phyloP scores from a whole-genome alignment of 1,284 basidiomycete species.

The Tylopilus sp. region DNA sequence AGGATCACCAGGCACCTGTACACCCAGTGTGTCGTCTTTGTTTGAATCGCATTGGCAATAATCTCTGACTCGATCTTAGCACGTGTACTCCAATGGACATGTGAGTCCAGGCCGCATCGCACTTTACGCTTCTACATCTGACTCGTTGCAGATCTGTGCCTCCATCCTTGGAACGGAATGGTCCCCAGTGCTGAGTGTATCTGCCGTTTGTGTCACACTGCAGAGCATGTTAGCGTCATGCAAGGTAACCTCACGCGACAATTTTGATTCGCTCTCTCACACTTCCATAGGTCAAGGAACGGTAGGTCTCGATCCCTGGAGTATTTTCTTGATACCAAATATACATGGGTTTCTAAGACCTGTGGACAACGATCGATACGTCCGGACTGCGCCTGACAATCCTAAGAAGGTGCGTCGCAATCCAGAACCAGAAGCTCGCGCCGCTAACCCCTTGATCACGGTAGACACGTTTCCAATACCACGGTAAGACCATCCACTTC shows the following conservation, averaged over 20 bases:
- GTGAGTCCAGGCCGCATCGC: conserved; percentile 40
- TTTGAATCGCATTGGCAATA: background rate
- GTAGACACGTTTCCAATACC: conserved; percentile 73
- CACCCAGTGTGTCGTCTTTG: conserved; percentile 58
- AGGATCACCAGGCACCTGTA: conserved; percentile 58
- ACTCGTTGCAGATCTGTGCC: conserved; percentile 63
- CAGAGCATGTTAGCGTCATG: conserved; percentile 87
- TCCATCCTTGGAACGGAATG: conserved; percentile 83
- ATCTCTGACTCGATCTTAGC: conserved; percentile 41
- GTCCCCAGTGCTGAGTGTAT: conserved; percentile 79
- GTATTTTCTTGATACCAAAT: conserved; percentile 8
- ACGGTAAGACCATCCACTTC: conserved; percentile 45
- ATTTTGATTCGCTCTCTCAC: conserved; percentile 9
- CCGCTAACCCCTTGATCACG: conserved; percentile 14
- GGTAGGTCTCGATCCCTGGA: conserved; percentile 39
- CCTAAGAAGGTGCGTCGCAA: conserved; percentile 70
- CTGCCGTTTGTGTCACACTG: conserved; percentile 74
- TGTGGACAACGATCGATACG: conserved; percentile 76
- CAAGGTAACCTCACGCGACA: conserved; percentile 51
- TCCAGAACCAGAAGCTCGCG: background rate
- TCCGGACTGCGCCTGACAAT: conserved; percentile 73
- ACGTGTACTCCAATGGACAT: conserved; percentile 83
- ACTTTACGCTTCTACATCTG: conserved; percentile 12
- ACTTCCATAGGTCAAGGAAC: conserved; percentile 60
- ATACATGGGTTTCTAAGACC: conserved; percentile 44